phyloP scores from a whole-genome alignment of 495 filamentous ascomycete species.

The Annulohypoxylon moriforme region DNA sequence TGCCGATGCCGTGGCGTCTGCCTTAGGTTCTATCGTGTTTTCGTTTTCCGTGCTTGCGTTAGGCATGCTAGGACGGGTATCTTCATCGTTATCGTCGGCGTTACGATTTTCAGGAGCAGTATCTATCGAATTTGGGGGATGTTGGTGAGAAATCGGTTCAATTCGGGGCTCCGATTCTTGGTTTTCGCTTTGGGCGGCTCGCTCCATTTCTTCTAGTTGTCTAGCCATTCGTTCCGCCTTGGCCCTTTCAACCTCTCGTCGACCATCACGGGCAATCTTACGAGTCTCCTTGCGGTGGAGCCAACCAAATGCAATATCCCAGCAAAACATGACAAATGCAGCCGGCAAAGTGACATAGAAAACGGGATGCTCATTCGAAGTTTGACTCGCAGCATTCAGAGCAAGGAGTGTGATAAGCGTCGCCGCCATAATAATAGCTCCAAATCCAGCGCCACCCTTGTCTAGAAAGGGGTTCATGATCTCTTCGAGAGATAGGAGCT shows the following conservation, averaged over 20 bases:
- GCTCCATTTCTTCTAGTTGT: conserved; percentile 25
- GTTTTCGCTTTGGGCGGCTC: neutral
- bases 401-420: conserved; percentile 69
- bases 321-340: conserved; percentile 70
- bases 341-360: conserved; percentile 72
- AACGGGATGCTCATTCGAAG: conserved; percentile 59
- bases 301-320: conserved; percentile 71
- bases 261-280: conserved; percentile 66
- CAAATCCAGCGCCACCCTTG: conserved; percentile 69
- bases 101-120: conserved; percentile 2
- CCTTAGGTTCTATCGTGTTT: neutral
- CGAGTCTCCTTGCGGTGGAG: conserved; percentile 66
- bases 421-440: conserved; percentile 68
- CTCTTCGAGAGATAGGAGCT: conserved; percentile 69
- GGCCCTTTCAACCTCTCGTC: conserved; percentile 61
- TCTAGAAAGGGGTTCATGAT: conserved; percentile 78
- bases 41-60: neutral
- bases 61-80: neutral
- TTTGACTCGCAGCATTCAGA: conserved; percentile 66
- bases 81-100: neutral
- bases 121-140: neutral
- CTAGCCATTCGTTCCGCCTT: conserved; percentile 49
- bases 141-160: neutral
- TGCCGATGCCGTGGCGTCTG: neutral
- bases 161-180: neutral